Evolutionary conservation across 768 basidiomycete species (phyloP), one percentile per base, ranked within the genome.

Genomic region (Lactarius indigo): DNA sequence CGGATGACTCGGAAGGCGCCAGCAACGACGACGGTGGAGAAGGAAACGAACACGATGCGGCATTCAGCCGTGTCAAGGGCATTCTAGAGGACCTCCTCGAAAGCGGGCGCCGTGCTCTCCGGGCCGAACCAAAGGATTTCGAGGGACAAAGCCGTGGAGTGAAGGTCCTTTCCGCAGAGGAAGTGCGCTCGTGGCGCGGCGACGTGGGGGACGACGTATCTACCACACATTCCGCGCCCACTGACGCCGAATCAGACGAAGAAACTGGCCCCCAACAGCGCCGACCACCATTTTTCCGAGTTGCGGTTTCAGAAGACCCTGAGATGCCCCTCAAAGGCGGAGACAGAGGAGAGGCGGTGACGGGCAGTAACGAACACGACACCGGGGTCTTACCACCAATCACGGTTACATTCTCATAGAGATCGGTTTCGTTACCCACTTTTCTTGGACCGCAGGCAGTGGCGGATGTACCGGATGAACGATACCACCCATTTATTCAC

Each of bases 101-200:
- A 41, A 74, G 80, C 2, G 90, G 87, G 2, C 80, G 79, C 70
- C 76, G 75, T 26, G 91, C 91, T 2, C 81, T 93, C n/a, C 85
- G 87, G 71, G 78, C 76, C 41, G 84, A 80, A 30, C 76, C 83
- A 0, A 78, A 79, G 37, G 87, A 90, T 69, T 84, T 86, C 61
- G 70, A 72, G 12, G 80, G 69, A 37, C 70, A 77, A 31, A 73
- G 75, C 23, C 81, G 79, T 13, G 79, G 78, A 3, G 80, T 87
- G 23, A 90, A 90, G 74, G 92, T 93, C 9, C 79, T 94, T 20
- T 87, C 82, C 63, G 85, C 87, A 54, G 87, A 90, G 68, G 91
- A 93, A 73, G 81, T 90, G 58, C 83, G 84, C 55, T 79, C 80
- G 17, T 89, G 88, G 85, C 71, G 74, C 39, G 79, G 66, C 79